Base-by-base conservation (phyloP, 768 basidiomycete genomes). In the Tephrocybe sp. region DNA sequence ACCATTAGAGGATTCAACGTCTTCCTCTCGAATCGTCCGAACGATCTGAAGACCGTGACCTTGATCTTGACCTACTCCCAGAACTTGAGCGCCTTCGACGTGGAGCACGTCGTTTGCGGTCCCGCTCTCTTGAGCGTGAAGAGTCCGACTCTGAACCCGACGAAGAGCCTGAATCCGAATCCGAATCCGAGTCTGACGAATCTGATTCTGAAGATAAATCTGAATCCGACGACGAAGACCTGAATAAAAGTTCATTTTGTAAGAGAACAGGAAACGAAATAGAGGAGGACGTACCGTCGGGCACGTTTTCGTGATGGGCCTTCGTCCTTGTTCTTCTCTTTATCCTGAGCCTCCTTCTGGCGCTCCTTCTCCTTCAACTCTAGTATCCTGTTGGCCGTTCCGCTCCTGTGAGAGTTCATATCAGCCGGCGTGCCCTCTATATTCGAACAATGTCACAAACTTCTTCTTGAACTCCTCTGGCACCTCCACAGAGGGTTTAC, bases 381-480 rank as follows among this genome's bases (percentile, higher is more conserved):
- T 22, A 97, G 62, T 34, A 97, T 94, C 59, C 79, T 82, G 61
- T 93, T 85, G 18, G 93, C 93, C n/a, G 82, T 83, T 1, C 92
- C 92, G 18, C 67, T 77, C 60, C 89, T 89, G 55, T 27, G 47
- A 34, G 11, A 25, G 19, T 19, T 23, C 16, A 5, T 18, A 12
- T 48, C 21, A 53, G 41, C 11, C 7, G 31, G 13, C n/a, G 4
- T 15, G 9, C 15, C 23, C 11, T 18, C 19, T 1, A 27, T 30
- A 11, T 16, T 29, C 8, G 9, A 40, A 21, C n/a, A 45, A 5
- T 24, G 27, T 21, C 4, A 25, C 9, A 12, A n/a, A 90, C 89
- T 85, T 84, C 53, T 69, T 77, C 74, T 83, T 91, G 68, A 97
- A 94, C 65, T 97, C 94, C 53, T 94, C 92, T 3, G 93, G 93